Evolutionary conservation across 2,329 filamentous ascomycete genomes (phyloP), one percentile per base, ranked within the genome.

Genomic region (Neophaeococcomyces mojaviensis): DNA sequence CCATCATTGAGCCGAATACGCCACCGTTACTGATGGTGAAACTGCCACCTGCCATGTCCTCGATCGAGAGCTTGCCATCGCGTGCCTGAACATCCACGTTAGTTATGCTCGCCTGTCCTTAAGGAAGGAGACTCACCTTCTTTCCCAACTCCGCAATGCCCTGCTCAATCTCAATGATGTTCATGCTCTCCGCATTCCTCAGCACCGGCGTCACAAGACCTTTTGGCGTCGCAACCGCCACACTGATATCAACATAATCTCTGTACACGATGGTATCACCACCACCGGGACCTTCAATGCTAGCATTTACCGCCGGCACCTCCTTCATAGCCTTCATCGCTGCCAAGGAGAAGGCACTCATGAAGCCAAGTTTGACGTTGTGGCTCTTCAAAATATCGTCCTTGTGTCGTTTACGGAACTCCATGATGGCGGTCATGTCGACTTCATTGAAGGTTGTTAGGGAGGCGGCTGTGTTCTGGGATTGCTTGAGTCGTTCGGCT

Each of bases 361-460:
- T 97, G 74, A 97, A 98, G n/a, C 92, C 92, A 44, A 98, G 83
- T 75, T 97, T 98, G 48, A 97, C 85, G 36, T 89, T 90, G 8
- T 87, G 92, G 75, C 90, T 94, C 78, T 97, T 95, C 48, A 97
- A 74, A 18, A 96, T 74, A 49, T 95, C 89, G 49, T 97, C 90
- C 75, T 97, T 97, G 78, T 97, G 97, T 38, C 88, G 75, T 68
- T 94, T 96, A 58, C 92, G 85, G 74, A 98, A 90, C 53, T 96
- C 88, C 84, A 97, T 95, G 40, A 98, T 75, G 18, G 85, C 87
- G 26, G 90, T 94, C 92, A 98, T 98, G 67, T 98, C 92, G 51
- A 98, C 92, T 69, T 97, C 90, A 68, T 98, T 96, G 78, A 98
- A 98, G 20, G 92, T 98, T 39, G 92, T 97, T 44, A 98, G 76